Evolutionary conservation across 305 asterid genomes (phyloP).

Genomic region (Fraxinus ornus): DNA sequence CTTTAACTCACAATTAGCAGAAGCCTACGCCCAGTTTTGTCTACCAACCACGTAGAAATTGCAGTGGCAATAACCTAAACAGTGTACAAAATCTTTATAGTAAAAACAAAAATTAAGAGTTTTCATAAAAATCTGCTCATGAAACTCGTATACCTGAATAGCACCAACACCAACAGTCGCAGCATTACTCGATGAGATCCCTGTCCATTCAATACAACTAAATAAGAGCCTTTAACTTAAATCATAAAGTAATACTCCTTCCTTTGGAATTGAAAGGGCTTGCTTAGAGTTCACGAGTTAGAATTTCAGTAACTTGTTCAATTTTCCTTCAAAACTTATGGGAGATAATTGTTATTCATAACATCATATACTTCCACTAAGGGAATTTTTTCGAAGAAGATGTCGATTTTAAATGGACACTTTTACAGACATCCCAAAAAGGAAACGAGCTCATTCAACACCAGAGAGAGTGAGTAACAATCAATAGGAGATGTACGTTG

Average conservation of each 20-base stretch:
- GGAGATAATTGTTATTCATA: not conserved
- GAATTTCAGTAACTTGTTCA: not conserved
- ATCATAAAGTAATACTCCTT: constrained; percentile 11
- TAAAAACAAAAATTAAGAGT: not conserved
- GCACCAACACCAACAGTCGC: constrained; percentile 83
- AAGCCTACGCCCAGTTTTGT: constrained; percentile 84
- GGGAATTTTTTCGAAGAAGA: not conserved
- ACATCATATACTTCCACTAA: not conserved
- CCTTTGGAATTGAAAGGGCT: not conserved
- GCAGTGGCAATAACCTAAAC: constrained; percentile 85
- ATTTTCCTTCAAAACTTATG: not conserved
- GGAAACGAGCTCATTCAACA: not conserved
- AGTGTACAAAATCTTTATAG: not conserved
- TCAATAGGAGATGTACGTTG: not conserved
- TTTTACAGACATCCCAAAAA: not conserved
- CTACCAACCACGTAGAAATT: constrained; percentile 78
- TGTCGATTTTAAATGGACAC: not conserved
- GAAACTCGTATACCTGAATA: constrained; percentile 56
- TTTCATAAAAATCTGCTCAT: not conserved
- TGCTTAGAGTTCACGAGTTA: not conserved
- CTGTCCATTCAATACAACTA: constrained; percentile 41
- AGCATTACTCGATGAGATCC: constrained; percentile 72
- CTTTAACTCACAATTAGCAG: constrained; percentile 61
- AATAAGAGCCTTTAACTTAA: constrained; percentile 18
- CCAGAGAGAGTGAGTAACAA: not conserved